Evolutionary conservation across 768 basidiomycete genomes (phyloP), one percentile per base, ranked within the genome.

Genomic region (Agrocybe chaxingu): DNA sequence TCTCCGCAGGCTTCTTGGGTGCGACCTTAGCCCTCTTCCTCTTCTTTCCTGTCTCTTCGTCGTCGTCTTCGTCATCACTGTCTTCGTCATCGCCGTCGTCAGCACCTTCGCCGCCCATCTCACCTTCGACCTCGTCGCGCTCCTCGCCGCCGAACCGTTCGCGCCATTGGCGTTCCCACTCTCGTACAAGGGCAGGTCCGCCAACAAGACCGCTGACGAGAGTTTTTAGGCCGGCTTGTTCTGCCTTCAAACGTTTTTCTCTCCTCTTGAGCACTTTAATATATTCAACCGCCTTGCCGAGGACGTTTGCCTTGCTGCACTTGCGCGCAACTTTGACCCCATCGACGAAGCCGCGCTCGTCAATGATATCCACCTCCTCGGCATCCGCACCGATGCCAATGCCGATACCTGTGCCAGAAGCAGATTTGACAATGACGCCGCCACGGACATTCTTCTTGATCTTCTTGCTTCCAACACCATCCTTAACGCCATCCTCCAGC

Each of bases 261-360:
- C 92, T 77, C 58, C 79, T 80, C 70, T 94, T 94, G 35, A 95
- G 65, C 4, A 93, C 92, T 7, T 87, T 85, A 52, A 95, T 95
- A 63, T 95, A 95, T 65, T 95, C 92, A 8, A 89, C 88, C 0
- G 91, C 91, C 55, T 94, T 95, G 33, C 87, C 90, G 8, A 95
- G 77, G 4, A 95, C 89, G 50, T 90, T 92, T 2, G 91, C 91
- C 62, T 95, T 95, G 68, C 86, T 89, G 65, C 89, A 89, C 69
- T 93, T 95, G 51, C 91, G 77, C 7, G 92, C 92, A 8, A 92
- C 87, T 65, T 88, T 89, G 62, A 95, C 89, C n/a, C 92, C 92
- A 59, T 95, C 92, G 2, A 93, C 86, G 57, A 86, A 92, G 3
- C 92, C 92, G 3, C 90, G 79, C 34, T 85, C 82, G 53, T 93